Percentiles rank a stretch among this genome's conserved stretches.
These are phyloP conservation scores for Phytophthora pinifolia DNA, from an alignment of 352 stramenopile genomes.

Conservation along the genomic window DNA sequence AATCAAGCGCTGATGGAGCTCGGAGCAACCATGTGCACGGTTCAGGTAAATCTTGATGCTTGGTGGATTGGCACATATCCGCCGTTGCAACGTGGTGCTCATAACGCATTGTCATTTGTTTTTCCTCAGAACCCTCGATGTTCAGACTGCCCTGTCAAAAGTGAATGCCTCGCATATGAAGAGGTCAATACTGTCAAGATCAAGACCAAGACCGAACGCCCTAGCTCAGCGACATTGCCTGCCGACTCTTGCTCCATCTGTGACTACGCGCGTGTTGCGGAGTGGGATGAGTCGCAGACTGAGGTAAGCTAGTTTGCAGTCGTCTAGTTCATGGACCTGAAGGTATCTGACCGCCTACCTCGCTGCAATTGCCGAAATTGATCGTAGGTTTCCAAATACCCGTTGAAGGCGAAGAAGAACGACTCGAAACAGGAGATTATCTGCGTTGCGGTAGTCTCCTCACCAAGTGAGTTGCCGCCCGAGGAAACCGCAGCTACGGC, in stretches of 20 bases:
- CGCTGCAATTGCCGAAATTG: neutral
- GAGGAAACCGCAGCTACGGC: neutral
- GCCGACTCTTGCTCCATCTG: slow-evolving; percentile 57
- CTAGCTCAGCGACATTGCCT: neutral
- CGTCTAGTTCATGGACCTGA: slow-evolving; percentile 1
- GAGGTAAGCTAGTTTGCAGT: slow-evolving; percentile 17
- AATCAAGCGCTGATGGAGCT: slow-evolving; percentile 99
- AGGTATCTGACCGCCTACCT: neutral
- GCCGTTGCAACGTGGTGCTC: neutral
- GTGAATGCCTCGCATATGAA: slow-evolving; percentile 72
- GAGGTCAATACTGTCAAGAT: slow-evolving; percentile 24
- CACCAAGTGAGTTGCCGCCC: slow-evolving; percentile 3
- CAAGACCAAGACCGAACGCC: slow-evolving; percentile 18
- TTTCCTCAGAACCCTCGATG: slow-evolving; percentile 70
- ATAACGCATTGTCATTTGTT: neutral
- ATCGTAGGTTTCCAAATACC: slow-evolving; percentile 72
- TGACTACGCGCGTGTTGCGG: slow-evolving; percentile 46
- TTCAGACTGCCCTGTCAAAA: slow-evolving; percentile 59
- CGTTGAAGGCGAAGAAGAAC: slow-evolving; percentile 83
- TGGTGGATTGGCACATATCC: too few species aligned
- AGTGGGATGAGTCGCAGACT: slow-evolving; percentile 50
- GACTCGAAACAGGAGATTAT: slow-evolving; percentile 76
- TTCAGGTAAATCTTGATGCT: slow-evolving; percentile 45
- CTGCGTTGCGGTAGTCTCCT: slow-evolving; percentile 70
- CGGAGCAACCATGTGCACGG: slow-evolving; percentile 94